Evolutionary conservation across 805 yeast species (phyloP).

Genomic region (Wickerhamiella slavikovae): DNA sequence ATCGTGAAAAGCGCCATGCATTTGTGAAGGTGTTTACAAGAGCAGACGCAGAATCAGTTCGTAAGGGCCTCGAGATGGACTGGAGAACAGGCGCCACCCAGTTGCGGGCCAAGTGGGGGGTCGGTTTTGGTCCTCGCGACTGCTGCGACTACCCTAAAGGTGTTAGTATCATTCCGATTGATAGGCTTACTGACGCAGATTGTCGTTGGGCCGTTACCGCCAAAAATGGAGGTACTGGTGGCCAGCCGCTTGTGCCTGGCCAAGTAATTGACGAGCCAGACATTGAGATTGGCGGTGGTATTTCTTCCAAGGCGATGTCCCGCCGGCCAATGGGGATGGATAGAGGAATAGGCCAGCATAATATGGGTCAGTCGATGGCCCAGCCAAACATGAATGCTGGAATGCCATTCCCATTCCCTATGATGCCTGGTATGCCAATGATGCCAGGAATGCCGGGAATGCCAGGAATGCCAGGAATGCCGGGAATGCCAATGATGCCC

Average conservation of each 20-base stretch:
- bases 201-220: constrained; percentile 73
- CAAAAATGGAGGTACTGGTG: constrained; percentile 96
- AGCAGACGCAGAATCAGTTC: constrained; percentile 71
- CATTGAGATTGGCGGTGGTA: constrained; percentile 88
- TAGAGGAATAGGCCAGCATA: constrained; percentile 1
- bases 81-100: constrained; percentile 41
- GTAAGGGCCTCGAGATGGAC: constrained; percentile 36
- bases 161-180: constrained; percentile 65
- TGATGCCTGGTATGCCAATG: constrained; percentile 9
- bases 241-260: constrained; percentile 58
- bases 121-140: constrained; percentile 96
- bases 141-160: constrained; percentile 93
- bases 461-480: constrained; percentile 9
- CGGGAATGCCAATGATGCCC: constrained; percentile 11
- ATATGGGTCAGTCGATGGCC: constrained; percentile 4
- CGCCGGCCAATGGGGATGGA: not conserved
- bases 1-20: constrained; percentile 83
- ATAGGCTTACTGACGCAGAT: constrained; percentile 86
- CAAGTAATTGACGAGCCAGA: constrained; percentile 91
- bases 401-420: constrained; percentile 6
- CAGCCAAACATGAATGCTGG: too few species aligned
- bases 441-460: constrained; percentile 12
- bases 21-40: constrained; percentile 88
- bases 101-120: constrained; percentile 93
- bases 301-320: constrained; percentile 65